A percentile compares a stretch with the other conserved stretches of the same genome.
phyloP scores from a whole-genome alignment of 2,329 filamentous ascomycete species.

The Parastagonospora nodorum region DNA sequence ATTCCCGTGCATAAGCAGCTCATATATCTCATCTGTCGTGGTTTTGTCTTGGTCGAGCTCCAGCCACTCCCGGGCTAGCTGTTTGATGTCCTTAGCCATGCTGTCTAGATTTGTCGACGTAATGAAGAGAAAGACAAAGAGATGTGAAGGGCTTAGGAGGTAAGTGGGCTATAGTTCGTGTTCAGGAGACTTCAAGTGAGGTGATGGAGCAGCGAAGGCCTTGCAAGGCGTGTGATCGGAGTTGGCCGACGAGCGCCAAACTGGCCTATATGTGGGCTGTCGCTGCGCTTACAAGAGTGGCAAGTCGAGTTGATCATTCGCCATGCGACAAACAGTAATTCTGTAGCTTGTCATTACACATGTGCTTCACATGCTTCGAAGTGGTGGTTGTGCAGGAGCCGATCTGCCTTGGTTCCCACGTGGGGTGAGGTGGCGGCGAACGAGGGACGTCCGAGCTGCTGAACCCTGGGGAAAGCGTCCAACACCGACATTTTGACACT shows the following conservation, averaged over 20 bases:
- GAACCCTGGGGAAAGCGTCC: not conserved
- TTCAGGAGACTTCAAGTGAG: not conserved
- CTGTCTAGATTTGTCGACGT: not conserved
- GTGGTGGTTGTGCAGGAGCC: too few relatives aligned
- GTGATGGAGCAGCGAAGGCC: conserved; percentile 16
- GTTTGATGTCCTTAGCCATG: conserved; percentile 44
- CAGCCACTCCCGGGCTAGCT: conserved; percentile 62
- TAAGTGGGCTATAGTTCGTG: not conserved
- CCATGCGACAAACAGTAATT: too few relatives aligned
- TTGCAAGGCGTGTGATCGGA: conserved; percentile 35
- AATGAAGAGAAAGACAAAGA: not conserved
- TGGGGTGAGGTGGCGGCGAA: conserved; percentile 5
- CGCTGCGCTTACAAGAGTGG: too few relatives aligned
- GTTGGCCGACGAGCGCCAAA: conserved; percentile 24
- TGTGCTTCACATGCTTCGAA: too few relatives aligned
- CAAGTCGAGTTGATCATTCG: too few relatives aligned
- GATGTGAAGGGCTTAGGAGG: not conserved
- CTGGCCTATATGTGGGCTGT: not conserved
- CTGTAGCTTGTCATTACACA: too few relatives aligned
- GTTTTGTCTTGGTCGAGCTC: conserved; percentile 60
- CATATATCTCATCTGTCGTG: conserved; percentile 60
- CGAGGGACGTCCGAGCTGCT: conserved; percentile 9
- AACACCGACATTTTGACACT: too few relatives aligned
- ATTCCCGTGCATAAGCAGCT: conserved; percentile 54
- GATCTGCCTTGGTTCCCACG: not conserved